Base-by-base conservation (phyloP, 768 basidiomycete genomes). In the Hortiboletus flavorubellus region DNA sequence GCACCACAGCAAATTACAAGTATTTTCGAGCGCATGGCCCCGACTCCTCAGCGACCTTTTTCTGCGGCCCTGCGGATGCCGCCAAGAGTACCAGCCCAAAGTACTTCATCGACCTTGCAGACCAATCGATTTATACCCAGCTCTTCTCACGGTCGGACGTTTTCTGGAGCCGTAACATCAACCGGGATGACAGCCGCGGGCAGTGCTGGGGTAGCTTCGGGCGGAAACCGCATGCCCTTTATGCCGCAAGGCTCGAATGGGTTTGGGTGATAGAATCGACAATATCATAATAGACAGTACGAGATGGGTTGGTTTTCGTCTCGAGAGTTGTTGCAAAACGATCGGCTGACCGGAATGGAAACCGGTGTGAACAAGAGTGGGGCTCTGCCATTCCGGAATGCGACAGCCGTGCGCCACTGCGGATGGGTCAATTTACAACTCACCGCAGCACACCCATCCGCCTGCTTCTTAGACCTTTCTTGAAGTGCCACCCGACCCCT, bases 201-300 rank as follows among this genome's bases (percentile, higher is more conserved):
- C 30, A 59, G 47, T 21, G 30, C 49, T 21, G 47, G 49, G 21
- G 61, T 51, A 39, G 58, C 66, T 34, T 68, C 72, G 21, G 67
- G 72, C 40, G 72, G 70, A 49, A 84, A 87, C 55, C 76, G 84
- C 61, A 72, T 75, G 56, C 80, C 83, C 40, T 87, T 87, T 65
- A 64, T 80, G 37, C 76, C 75, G 30, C 71, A 73, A 26, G 50
- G 59, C 38, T 56, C 70, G 37, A 69, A 63, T 29, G 68, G 66
- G 40, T 69, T 73, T 55, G 65, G 71, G 42, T 74, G 60, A 66
- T 55, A 46, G 37, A 18, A 10, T 49, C 12, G 16, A 34, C 11
- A 9, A 14, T 46, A 16, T 47, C 29, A 12, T 16, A 30, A 33
- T 64, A 58, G 16, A 55, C 54, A 48, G 31, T 44, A 33, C 12